phyloP scores from a whole-genome alignment of 163 green algal species.

The Prototheca wickerhamii region DNA sequence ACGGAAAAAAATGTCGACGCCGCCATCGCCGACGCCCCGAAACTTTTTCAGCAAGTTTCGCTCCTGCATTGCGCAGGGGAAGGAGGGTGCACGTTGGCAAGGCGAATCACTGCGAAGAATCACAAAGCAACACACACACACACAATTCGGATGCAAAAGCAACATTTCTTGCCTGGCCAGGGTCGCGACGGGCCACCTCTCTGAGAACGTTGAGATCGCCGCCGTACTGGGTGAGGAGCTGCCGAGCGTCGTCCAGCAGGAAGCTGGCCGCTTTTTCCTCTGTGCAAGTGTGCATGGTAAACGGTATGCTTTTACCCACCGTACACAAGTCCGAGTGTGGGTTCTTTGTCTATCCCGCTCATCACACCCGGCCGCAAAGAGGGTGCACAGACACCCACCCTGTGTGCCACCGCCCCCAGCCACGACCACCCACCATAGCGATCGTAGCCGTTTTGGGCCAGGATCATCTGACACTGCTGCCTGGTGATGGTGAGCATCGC shows the following conservation, averaged over 20 bases:
- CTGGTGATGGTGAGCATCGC: neutral
- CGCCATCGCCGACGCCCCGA: constrained; percentile 15
- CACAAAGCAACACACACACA: too few species aligned
- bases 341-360: too few species aligned
- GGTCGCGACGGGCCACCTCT: neutral
- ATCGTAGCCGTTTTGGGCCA: constrained; percentile 9
- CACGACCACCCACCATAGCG: constrained; percentile 9
- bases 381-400: too few species aligned
- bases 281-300: neutral
- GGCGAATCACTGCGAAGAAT: neutral
- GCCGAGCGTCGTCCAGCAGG: constrained; percentile 8
- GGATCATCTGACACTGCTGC: neutral
- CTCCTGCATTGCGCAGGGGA: constrained; percentile 6
- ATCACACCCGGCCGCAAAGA: too few species aligned
- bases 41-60: constrained; percentile 21
- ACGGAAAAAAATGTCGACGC: constrained; percentile 27
- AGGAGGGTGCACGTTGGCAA: neutral
- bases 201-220: constrained; percentile 18
- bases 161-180: constrained; percentile 7
- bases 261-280: constrained; percentile 15
- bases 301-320: neutral
- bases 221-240: constrained; percentile 4
- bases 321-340: too few species aligned
- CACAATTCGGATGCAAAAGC: too few species aligned
- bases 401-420: too few species aligned